Percentiles rank a stretch among this genome's conserved stretches.
Conservation (phyloP, 1,284 basidiomycete genomes). For the Melampsora occidentalis region DNA sequence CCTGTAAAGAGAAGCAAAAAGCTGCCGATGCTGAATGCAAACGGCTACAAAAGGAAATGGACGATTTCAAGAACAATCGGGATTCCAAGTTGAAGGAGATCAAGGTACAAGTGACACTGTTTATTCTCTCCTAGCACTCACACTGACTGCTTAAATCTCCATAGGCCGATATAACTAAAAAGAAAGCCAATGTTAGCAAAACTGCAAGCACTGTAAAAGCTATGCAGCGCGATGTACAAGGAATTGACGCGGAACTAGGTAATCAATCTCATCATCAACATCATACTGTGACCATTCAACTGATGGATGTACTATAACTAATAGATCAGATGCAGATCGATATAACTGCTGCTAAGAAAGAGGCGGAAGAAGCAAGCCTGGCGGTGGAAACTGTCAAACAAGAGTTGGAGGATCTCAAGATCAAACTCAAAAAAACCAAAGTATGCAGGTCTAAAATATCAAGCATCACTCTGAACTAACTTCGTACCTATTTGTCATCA, state of each 20-base stretch:
- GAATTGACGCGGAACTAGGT: conserved; percentile 81
- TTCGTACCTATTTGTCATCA: not conserved
- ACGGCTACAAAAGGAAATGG: conserved; percentile 92
- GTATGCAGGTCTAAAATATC: conserved; percentile 54
- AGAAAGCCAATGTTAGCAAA: conserved; percentile 77
- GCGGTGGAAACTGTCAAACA: conserved; percentile 64
- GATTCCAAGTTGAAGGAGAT: conserved; percentile 93
- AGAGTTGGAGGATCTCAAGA: conserved; percentile 65
- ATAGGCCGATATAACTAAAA: conserved; percentile 71
- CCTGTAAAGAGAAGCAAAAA: conserved; percentile 72
- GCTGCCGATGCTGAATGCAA: conserved; percentile 73
- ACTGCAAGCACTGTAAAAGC: conserved; percentile 76
- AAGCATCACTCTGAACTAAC: conserved; percentile 3
- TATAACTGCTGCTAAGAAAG: conserved; percentile 63
- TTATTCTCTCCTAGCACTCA: conserved; percentile 6
- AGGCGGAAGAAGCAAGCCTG: conserved; percentile 64
- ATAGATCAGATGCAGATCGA: conserved; percentile 79
- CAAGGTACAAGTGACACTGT: conserved; percentile 61
- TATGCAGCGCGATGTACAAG: conserved; percentile 83
- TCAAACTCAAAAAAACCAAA: conserved; percentile 61
- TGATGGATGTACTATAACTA: not conserved
- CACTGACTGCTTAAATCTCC: conserved; percentile 11
- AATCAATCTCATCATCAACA: conserved; percentile 48
- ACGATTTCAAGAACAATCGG: conserved; percentile 97
- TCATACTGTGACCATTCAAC: conserved; percentile 19